A percentile compares a stretch with the other conserved stretches of the same genome.
Evolutionary conservation across 768 basidiomycete genomes (phyloP).

Genomic region (Vishniacozyma victoriae): DNA sequence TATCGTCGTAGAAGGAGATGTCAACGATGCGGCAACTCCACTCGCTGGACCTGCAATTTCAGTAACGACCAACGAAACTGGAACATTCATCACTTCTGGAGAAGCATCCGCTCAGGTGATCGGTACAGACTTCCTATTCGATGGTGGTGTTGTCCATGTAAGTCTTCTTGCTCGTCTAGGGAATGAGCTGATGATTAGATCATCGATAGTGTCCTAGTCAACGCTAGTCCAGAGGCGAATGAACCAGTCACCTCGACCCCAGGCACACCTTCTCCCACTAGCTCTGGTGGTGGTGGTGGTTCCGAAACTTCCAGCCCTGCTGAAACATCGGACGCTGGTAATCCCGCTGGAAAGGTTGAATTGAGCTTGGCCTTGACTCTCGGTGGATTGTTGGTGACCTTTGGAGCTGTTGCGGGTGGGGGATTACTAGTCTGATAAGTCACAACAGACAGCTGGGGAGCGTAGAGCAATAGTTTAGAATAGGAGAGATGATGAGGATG

Average conservation of each 20-base stretch:
- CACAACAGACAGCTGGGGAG: too few relatives aligned
- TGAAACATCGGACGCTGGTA: too few relatives aligned
- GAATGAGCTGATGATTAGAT: slow-evolving; percentile 14
- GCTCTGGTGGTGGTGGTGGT: slow-evolving; percentile 9
- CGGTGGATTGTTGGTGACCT: too few relatives aligned
- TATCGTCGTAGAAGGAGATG: slow-evolving; percentile 47
- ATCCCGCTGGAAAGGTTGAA: too few relatives aligned
- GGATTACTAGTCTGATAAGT: too few relatives aligned
- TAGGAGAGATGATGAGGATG: too few relatives aligned
- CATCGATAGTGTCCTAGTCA: slow-evolving; percentile 47
- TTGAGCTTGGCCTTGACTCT: too few relatives aligned
- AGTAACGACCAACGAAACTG: slow-evolving; percentile 56
- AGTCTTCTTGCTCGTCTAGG: too few relatives aligned
- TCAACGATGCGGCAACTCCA: slow-evolving; percentile 56
- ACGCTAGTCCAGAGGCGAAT: slow-evolving; percentile 32
- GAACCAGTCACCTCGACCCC: slow-evolving; percentile 34
- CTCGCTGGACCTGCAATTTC: slow-evolving; percentile 57
- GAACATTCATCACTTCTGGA: slow-evolving; percentile 55
- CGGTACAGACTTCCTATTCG: slow-evolving; percentile 56
- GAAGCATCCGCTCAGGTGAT: slow-evolving; percentile 55
- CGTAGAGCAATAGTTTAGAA: too few relatives aligned
- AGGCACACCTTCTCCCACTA: slow-evolving; percentile 9
- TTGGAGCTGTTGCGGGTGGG: too few relatives aligned
- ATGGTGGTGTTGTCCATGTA: slow-evolving; percentile 64
- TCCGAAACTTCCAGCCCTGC: slow-evolving; percentile 15